Evolutionary conservation across 768 basidiomycete species (phyloP), one percentile per base, ranked within the genome.

Genomic region (Tylopilus sp.): DNA sequence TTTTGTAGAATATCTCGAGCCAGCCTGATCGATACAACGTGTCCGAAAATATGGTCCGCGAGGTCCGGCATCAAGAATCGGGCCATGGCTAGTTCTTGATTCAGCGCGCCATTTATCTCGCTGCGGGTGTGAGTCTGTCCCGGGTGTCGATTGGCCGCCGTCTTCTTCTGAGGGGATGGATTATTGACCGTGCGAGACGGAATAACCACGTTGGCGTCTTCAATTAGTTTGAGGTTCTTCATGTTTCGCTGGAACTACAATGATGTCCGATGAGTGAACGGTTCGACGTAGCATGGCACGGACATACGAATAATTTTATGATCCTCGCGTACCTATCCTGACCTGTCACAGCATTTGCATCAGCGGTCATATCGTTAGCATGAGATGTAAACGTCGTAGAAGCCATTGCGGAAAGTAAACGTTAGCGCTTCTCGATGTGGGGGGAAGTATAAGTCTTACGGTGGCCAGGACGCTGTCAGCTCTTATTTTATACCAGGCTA

Each of bases 1-100:
- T 45, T 7, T 0, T 7, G 6, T 10, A 54, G 13, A 6, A 54
- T 54, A 10, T 56, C 52, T 16, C 19, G 24, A 3, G 55, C 47
- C 25, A 54, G 4, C 12, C 37, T 19, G 1, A 47, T 56, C 17
- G 43, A 49, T 1, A 54, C 38, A 8, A 42, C 28, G 19, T 49
- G 46, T 2, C 49, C 56, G 2, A 57, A 37, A 1, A 52, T 33
- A 1, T 56, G 59, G 19, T 58, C 55, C 1, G 59, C 58, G 6
- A 61, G 55, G 28, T 63, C 59, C 3, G 53, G 11, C 16, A 48
- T 40, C 10, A 58, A 16, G n/a, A 37, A 51, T 4, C 46, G 57
- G 21, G 48, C 59, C 14, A 37, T 37, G 3, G 28, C 52, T n/a
- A 58, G 53, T 31, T 58, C 57, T 24, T 43, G 24, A 2, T 45